phyloP scores from a whole-genome alignment of 371 early-diverging fungal genomes.

The Mucor mucedo region DNA sequence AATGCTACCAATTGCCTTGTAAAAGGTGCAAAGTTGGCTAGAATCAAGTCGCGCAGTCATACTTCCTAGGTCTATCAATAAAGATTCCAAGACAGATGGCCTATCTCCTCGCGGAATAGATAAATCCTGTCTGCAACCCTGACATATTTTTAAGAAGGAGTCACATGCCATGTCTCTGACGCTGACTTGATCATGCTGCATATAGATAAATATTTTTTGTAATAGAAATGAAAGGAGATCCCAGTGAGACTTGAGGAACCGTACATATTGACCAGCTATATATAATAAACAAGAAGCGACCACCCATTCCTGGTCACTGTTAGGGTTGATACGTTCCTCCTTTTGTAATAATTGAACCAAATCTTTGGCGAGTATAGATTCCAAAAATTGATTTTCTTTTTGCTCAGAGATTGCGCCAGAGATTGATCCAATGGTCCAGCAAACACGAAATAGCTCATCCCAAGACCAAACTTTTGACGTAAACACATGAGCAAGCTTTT shows the following conservation, averaged over 20 bases:
- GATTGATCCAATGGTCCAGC: slow-evolving; percentile 98
- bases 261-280: slow-evolving; percentile 95
- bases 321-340: slow-evolving; percentile 51
- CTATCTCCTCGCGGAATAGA: slow-evolving; percentile 60
- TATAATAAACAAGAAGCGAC: slow-evolving; percentile 99
- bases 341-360: slow-evolving; percentile 88
- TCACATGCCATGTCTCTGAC: slow-evolving; percentile 99
- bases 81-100: neutral
- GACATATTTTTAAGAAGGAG: slow-evolving; percentile 94
- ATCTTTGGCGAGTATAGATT: slow-evolving; percentile 81
- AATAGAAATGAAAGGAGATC: slow-evolving; percentile 96
- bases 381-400: slow-evolving; percentile 91
- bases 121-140: slow-evolving; percentile 89
- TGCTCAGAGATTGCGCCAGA: slow-evolving; percentile 89
- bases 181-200: slow-evolving; percentile 94
- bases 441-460: slow-evolving; percentile 91
- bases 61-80: neutral
- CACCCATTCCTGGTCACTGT: slow-evolving; percentile 96
- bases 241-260: slow-evolving; percentile 96
- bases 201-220: slow-evolving; percentile 97
- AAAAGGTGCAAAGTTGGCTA: slow-evolving; percentile 78
- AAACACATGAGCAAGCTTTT: slow-evolving; percentile 50
- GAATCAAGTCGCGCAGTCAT: neutral
- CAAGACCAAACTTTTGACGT: slow-evolving; percentile 68
- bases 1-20: slow-evolving; percentile 85